These are phyloP conservation scores for Tricholoma sp. DNA, from an alignment of 768 basidiomycete genomes.

Conservation along the genomic window DNA sequence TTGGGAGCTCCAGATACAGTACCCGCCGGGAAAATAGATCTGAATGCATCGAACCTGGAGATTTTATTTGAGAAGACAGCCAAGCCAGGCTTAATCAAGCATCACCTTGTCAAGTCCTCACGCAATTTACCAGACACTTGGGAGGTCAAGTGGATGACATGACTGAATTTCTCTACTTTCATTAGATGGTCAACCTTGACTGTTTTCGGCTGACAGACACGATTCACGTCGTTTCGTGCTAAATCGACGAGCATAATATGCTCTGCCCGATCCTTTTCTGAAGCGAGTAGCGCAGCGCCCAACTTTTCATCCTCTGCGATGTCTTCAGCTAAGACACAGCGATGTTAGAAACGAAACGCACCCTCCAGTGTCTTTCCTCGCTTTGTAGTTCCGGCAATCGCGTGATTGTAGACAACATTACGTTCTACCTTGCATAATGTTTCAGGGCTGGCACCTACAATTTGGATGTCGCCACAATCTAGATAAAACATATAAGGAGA, in stretches of 20 bases:
- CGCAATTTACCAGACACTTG: constrained; percentile 88
- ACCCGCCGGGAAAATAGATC: constrained; percentile 98
- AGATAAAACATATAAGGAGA: constrained; percentile 99
- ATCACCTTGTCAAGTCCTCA: constrained; percentile 76
- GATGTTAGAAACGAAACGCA: constrained; percentile 27
- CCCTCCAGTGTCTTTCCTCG: constrained; percentile 85
- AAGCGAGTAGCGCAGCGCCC: constrained; percentile 67
- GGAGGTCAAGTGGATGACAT: constrained; percentile 96
- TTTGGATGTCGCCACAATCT: constrained; percentile 87
- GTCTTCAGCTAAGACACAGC: constrained; percentile 6
- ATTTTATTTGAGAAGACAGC: not conserved
- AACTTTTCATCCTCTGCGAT: constrained; percentile 82
- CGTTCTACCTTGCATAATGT: constrained; percentile 93
- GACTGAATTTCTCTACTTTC: constrained; percentile 91
- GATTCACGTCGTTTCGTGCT: constrained; percentile 96
- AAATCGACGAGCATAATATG: constrained; percentile 99
- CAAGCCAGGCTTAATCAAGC: not conserved
- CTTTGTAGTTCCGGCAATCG: constrained; percentile 92
- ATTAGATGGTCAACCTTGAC: constrained; percentile 96
- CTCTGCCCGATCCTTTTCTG: constrained; percentile 94
- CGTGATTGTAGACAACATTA: constrained; percentile 94
- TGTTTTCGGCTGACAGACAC: constrained; percentile 91
- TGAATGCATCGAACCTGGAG: constrained; percentile 91
- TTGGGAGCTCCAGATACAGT: constrained; percentile 99
- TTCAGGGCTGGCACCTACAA: constrained; percentile 98